Conservation (phyloP, 257 asterid species). For the Solanum piurae region DNA sequence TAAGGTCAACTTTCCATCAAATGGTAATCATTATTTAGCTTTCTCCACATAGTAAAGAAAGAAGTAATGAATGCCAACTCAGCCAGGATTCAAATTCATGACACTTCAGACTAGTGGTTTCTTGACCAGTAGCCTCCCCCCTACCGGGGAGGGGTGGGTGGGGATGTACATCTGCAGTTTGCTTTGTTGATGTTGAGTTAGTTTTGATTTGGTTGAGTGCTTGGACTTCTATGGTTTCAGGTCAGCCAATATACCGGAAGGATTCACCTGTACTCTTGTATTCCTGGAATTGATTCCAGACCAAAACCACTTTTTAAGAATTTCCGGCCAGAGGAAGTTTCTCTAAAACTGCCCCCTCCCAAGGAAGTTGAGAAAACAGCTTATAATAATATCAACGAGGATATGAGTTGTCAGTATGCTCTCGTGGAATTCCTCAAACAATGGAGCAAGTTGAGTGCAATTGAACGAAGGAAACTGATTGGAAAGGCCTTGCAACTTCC, state of each 20-base stretch:
- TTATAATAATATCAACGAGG: constrained; percentile 30
- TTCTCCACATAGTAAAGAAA: not conserved
- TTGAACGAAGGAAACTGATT: constrained; percentile 55
- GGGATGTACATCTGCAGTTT: not conserved
- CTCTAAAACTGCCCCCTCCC: constrained; percentile 10
- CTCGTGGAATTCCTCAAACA: constrained; percentile 42
- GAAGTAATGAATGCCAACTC: not conserved
- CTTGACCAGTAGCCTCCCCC: not conserved
- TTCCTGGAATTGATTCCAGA: constrained; percentile 59
- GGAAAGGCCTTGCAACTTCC: constrained; percentile 88
- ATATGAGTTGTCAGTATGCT: constrained; percentile 33
- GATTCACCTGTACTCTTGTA: constrained; percentile 78
- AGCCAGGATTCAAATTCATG: not conserved
- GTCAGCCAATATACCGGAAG: constrained; percentile 94
- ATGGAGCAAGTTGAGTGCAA: constrained; percentile 81
- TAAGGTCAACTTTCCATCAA: not conserved
- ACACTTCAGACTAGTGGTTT: not conserved
- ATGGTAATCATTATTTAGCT: not conserved
- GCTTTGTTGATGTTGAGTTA: not conserved
- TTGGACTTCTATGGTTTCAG: constrained; percentile 23
- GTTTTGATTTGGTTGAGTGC: not conserved
- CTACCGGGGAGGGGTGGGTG: not conserved
- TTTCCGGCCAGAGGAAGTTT: constrained; percentile 75
- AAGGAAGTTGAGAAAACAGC: constrained; percentile 24
- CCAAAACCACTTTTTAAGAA: constrained; percentile 78